Base-by-base conservation (phyloP, 768 basidiomycete species). In the Gloeopeniophorella convolvens region DNA sequence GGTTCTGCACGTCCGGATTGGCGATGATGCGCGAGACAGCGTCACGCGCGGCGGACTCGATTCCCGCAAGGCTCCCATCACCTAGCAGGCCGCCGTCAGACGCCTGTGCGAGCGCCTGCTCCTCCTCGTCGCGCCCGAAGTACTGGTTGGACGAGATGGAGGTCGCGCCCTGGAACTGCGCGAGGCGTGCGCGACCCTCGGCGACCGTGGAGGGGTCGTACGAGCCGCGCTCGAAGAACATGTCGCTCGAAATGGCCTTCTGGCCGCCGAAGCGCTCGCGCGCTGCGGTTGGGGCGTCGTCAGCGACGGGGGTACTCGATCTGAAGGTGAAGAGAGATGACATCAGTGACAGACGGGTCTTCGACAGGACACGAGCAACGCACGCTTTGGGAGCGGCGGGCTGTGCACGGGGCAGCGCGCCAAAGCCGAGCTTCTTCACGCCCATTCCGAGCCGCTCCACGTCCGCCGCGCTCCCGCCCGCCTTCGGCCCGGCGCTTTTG, bases 221-320 rank as follows among this genome's bases (percentile, higher is more conserved):
- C 18, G 82, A 66, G 42, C 87, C 86, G 34, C 95, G 79, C 20
- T 85, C 91, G 65, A 98, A 98, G 73, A 85, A 97, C 89, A 93
- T 92, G 63, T 98, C 96, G 3, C 92, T 95, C 5, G 94, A 97
- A 65, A 99, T 99, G 46, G 80, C 92, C 64, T 97, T 99, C 65
- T 98, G 96, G 51, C 62, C 66, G 2, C 91, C 89, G 65, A 98
- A 99, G 60, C 89, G 90, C 7, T 94, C 86, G 50, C 93, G 81
- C 1, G 96, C 95, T 15, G 78, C 79, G 4, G 81, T 92, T 0
- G 83, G 81, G 23, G 82, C 70, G 45, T 88, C 80, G 43, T 82
- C 84, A 4, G 40, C 64, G 2, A 67, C 62, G 1, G 69, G 45
- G 18, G 56, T 42, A 2, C 27, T 51, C 12, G 60, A 57, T 23